Base-by-base conservation (phyloP, 2,329 filamentous ascomycete genomes). In the Clonostachys rhizophaga region DNA sequence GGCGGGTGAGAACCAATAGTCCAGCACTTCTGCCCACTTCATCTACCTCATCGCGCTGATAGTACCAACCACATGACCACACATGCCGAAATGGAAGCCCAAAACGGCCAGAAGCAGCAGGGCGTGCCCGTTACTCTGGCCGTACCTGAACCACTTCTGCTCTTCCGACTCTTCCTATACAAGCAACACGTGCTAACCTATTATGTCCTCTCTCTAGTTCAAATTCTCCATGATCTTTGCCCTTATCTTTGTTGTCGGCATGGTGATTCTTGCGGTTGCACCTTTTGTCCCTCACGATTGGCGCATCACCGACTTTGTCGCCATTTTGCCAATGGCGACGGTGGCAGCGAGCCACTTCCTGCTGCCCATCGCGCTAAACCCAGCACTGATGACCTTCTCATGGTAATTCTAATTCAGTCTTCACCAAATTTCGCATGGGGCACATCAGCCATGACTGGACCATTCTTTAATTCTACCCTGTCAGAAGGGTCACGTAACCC, bases 351-450 rank as follows among this genome's bases (percentile, higher is more conserved):
- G 80, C 48, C 87, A 91, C 65, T 74, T 90, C 48, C 67, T 91
- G 44, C 64, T 91, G 51, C 87, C 87, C 1, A 73, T 91, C 49
- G 86, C 81, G 5, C 69, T 91, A 43, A 91, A 91, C 64, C 87
- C 86, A n/a, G 86, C 85, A 17, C 70, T 90, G 56, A 89, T 89
- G 85, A 87, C 83, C 0, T 89, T 90, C 64, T 87, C 84, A 10
- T 90, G 84, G 81, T 89, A 79, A 61, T 30, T 30, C 24, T 30
- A 30, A 30, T 30, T 30, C 24, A 30, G 8, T 30, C 24, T 30
- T 30, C 9, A 30, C 24, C 10, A 30, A 9, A 30, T 30, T 10
- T 10, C 24, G 24, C 9, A 30, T 30, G 24, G 9, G 24, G 10
- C 8, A 30, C 24, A 30, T 30, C 24, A 30, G 24, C 24, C 24